Evolutionary conservation across 2,329 filamentous ascomycete genomes (phyloP), one percentile per base, ranked within the genome.

Genomic region (Pestalotiopsis sp.): DNA sequence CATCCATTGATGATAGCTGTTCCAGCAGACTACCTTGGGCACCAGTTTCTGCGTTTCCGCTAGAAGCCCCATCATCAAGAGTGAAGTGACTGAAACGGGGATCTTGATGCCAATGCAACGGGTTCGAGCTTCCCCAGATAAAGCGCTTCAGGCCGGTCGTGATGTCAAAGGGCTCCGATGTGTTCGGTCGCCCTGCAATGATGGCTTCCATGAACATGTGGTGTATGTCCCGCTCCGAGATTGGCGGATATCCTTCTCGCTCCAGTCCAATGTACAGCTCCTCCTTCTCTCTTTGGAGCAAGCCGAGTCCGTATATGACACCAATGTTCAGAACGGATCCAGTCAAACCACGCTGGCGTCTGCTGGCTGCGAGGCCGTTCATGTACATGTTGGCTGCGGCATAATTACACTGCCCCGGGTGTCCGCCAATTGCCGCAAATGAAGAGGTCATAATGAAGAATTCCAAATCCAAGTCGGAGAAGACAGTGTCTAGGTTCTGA

Each of bases 121-220:
- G 77, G 4, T 78, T 73, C 0, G 74, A 68, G 36, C 72, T 69
- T 20, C 76, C 71, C 9, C 76, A 75, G 7, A 72, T 72, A 73
- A 78, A 85, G 3, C 83, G 78, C n/a, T 77, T 75, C 56, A 84
- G 70, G 13, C 82, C 82, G 0, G 81, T 81, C 0, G 79, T 82
- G 60, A 84, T 76, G 70, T 82, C 80, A 67, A 75, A 68, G 6
- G 79, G 70, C 23, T 74, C 71, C 4, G 58, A 6, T 4, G 20
- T 13, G n/a, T 36, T 68, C 0, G 82, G 80, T 6, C 75, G 77
- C 3, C 85, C 84, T 0, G 80, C 79, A 0, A 79, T 74, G 31
- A 88, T 82, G 4, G 85, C 84, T 72, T 88, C 85, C 9, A 86
- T 78, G 69, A 88, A 85, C 77, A 85, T 81, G 70, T 85, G 82